These are phyloP conservation scores for Verruconis gallopava DNA, from an alignment of 2,329 filamentous ascomycete genomes.

Conservation along the genomic window DNA sequence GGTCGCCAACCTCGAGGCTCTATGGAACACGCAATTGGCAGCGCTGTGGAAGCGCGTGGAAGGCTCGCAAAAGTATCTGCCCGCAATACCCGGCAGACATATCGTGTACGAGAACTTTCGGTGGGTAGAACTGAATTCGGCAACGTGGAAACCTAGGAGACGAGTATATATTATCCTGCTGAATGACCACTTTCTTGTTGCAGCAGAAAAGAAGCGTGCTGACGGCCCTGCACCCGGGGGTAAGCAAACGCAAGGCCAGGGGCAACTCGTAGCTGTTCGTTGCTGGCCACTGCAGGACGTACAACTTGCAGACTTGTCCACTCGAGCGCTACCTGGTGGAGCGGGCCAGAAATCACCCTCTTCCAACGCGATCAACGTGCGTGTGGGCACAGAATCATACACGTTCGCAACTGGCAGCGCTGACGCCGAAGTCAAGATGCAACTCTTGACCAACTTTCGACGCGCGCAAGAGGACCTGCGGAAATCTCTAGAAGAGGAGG, in stretches of 20 bases:
- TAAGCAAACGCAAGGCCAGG: conserved; percentile 18
- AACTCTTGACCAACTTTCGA: conserved; percentile 75
- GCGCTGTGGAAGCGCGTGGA: conserved; percentile 95
- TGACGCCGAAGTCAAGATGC: conserved; percentile 64
- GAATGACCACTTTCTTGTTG: conserved; percentile 87
- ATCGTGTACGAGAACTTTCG: conserved; percentile 84
- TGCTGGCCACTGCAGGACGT: conserved; percentile 93
- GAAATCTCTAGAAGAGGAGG: conserved; percentile 71
- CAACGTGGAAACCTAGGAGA: conserved; percentile 85
- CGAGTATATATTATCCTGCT: conserved; percentile 85
- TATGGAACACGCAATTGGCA: conserved; percentile 57
- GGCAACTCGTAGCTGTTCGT: conserved; percentile 77
- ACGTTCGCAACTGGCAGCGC: conserved; percentile 85
- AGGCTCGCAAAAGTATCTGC: conserved; percentile 91
- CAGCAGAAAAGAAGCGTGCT: conserved; percentile 82
- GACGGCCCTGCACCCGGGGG: conserved; percentile 47
- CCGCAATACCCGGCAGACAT: conserved; percentile 79
- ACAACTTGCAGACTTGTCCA: conserved; percentile 76
- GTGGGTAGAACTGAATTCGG: conserved; percentile 95
- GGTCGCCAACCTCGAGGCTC: conserved; percentile 58
- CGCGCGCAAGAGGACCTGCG: conserved; percentile 88
- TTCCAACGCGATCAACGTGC: conserved; percentile 72
- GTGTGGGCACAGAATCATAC: conserved; percentile 80
- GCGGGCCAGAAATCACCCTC: conserved; percentile 50
- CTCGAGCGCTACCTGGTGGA: conserved; percentile 17